Percentiles rank a stretch among this genome's conserved stretches.
Conservation (phyloP, 176 grass and related monocot species). For the Carex parvula region DNA sequence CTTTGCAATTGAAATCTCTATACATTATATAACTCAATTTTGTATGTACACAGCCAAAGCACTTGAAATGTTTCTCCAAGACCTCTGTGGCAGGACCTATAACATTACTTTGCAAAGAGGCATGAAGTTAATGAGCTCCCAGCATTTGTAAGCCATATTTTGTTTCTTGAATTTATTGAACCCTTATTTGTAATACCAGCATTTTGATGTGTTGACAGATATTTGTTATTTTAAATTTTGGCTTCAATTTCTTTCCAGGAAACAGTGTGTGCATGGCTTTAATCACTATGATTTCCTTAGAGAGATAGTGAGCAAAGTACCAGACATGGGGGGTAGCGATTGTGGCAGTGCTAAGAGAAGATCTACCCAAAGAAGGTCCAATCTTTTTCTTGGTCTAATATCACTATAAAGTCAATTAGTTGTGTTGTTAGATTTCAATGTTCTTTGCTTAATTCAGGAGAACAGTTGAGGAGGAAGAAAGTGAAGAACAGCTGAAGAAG, state of each 20-base stretch:
- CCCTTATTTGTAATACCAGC: not conserved
- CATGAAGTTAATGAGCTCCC: constrained; percentile 31
- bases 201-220: not conserved
- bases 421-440: not conserved
- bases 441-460: constrained; percentile 1
- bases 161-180: not conserved
- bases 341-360: constrained; percentile 24
- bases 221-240: not conserved
- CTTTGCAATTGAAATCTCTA: not conserved
- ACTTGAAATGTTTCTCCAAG: constrained; percentile 39
- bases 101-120: constrained; percentile 30
- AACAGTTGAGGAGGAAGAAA: constrained; percentile 2
- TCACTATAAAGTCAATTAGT: not conserved
- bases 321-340: constrained; percentile 36
- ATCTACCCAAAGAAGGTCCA: constrained; percentile 26
- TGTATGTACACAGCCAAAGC: constrained; percentile 29
- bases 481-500: constrained; percentile 10
- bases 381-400: not conserved
- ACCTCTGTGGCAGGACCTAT: constrained; percentile 35
- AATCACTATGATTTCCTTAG: constrained; percentile 44
- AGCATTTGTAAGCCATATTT: constrained; percentile 30
- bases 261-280: constrained; percentile 40
- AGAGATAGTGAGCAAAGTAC: constrained; percentile 41
- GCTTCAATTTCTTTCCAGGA: constrained; percentile 24
- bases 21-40: not conserved